Conservation (phyloP, 345 rosid species). For the Alliaria petiolata region DNA sequence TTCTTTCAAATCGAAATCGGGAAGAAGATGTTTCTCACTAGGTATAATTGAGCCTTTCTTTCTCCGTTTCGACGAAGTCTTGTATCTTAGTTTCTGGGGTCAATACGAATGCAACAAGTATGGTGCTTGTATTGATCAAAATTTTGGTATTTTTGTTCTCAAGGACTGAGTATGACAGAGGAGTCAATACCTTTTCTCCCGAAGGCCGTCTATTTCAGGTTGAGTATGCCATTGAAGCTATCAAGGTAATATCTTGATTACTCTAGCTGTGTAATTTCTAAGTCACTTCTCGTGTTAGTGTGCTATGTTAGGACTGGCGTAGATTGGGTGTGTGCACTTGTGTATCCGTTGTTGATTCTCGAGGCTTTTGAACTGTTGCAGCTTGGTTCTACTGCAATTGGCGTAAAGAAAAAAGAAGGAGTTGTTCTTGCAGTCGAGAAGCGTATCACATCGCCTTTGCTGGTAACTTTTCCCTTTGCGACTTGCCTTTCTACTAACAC, state of each 20-base stretch:
- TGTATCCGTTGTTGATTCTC: too few species aligned
- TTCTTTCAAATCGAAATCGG: constrained; percentile 26
- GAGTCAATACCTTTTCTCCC: constrained; percentile 94
- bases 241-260: constrained; percentile 47
- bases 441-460: constrained; percentile 78
- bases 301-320: neutral
- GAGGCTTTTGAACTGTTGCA: constrained; percentile 17
- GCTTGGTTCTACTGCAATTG: constrained; percentile 94
- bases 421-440: constrained; percentile 97
- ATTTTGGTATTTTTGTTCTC: neutral
- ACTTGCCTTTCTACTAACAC: too few species aligned
- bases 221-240: constrained; percentile 94
- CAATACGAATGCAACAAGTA: neutral
- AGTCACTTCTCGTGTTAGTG: neutral
- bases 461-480: constrained; percentile 40
- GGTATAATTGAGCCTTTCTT: constrained; percentile 30
- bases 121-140: neutral
- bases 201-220: constrained; percentile 92
- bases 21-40: constrained; percentile 54
- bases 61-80: neutral
- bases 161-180: constrained; percentile 97
- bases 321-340: neutral
- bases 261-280: neutral
- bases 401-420: constrained; percentile 81
- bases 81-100: neutral